Evolutionary conservation across 306 rosid species (phyloP), one percentile per base, ranked within the genome.

Genomic region (Vigna radiata): DNA sequence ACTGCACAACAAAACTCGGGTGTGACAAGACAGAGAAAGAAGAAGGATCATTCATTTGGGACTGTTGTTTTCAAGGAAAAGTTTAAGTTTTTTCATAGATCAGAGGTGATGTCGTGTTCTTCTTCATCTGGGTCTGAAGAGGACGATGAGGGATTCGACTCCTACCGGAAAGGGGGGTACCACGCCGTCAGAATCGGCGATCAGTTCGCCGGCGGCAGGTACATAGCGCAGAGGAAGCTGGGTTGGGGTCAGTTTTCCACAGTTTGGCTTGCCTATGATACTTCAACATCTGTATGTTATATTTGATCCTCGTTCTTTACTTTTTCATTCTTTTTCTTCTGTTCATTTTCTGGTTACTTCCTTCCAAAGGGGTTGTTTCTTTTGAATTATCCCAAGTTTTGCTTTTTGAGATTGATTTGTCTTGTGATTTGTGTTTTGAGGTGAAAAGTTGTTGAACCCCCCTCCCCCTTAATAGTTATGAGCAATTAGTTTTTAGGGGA

Each of bases 241-340:
- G 98, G 98, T 46, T 95, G 98, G 98, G 98, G 98, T 67, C 95
- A 95, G 55, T 95, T 92, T 86, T 95, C 98, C 61, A 95, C 98
- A 75, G 98, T 95, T 64, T 95, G 98, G 98, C 98, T 95, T 70
- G 97, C 97, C 56, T 92, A 85, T 79, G 98, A 95, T 56, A 89
- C 97, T 61, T 79, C 66, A 54, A 66, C 83, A 80, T 81, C 92
- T 75, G 98, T 95, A 88, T 55, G 89, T 75, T 95, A 88, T 55
- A 88, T 75, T 77, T 68, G 46, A 27, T 55, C 80, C 62, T 63
- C 27, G 31, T 39, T 74, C 55, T 74, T 75, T 39, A 73, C 33
- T 39, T 39, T 11, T 1, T 19, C 14, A 13, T 72, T 44, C 4
- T 44, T 44, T 41, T 44, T 44, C 49, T 10, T 44, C 16, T 44